These are phyloP conservation scores for Ceratobasidium sp. DNA, from an alignment of 1,284 basidiomycete species.

Conservation along the genomic window DNA sequence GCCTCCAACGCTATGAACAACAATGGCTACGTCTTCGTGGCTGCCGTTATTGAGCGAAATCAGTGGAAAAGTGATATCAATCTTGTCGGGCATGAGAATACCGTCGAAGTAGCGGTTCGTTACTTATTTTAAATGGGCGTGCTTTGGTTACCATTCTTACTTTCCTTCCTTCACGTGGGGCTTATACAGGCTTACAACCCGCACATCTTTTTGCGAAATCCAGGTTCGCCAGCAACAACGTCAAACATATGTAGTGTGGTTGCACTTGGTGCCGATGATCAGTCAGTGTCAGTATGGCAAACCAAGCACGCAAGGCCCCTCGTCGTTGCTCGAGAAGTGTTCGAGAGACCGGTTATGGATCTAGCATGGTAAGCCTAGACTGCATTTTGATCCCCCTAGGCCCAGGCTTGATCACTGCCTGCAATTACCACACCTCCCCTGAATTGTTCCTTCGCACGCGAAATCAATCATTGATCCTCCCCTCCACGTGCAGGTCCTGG, in stretches of 20 bases:
- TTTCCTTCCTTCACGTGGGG: conserved; percentile 48
- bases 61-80: conserved; percentile 91
- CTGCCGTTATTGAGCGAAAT: conserved; percentile 89
- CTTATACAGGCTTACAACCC: conserved; percentile 83
- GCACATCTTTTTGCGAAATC: conserved; percentile 86
- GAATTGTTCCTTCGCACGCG: neutral
- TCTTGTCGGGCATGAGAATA: conserved; percentile 96
- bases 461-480: conserved; percentile 22
- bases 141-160: conserved; percentile 43
- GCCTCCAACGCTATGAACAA: conserved; percentile 97
- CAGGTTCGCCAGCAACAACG: conserved; percentile 69
- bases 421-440: neutral
- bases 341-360: conserved; percentile 95
- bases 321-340: conserved; percentile 92
- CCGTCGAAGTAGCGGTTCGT: conserved; percentile 89
- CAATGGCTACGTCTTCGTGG: conserved; percentile 95
- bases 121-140: conserved; percentile 49
- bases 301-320: conserved; percentile 90
- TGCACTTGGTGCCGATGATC: conserved; percentile 90
- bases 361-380: conserved; percentile 80
- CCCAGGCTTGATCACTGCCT: neutral
- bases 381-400: neutral
- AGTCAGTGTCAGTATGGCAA: conserved; percentile 91
- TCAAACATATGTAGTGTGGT: conserved; percentile 82
- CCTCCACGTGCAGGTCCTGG: conserved; percentile 72